Percentiles rank a stretch among this genome's conserved stretches.
Evolutionary conservation across 345 rosid species (phyloP).

Genomic region (Linum tenue): DNA sequence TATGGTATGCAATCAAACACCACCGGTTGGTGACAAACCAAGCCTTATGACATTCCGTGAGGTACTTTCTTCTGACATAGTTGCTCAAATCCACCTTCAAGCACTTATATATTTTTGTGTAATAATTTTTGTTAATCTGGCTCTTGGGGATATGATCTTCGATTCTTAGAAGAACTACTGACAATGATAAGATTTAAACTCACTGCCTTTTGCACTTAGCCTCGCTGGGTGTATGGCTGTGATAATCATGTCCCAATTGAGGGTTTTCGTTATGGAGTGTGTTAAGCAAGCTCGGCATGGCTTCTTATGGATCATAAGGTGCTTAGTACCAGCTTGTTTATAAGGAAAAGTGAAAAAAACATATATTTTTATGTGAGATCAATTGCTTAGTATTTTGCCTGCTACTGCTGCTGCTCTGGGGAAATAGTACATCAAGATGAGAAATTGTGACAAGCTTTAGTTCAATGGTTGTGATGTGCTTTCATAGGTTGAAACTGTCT

Average conservation of each 20-base stretch:
- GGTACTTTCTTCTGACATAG: slow-evolving; percentile 27
- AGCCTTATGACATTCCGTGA: slow-evolving; percentile 94
- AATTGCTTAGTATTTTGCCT: not conserved
- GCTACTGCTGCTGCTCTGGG: not conserved
- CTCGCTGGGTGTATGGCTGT: not conserved
- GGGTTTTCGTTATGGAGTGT: too few species aligned
- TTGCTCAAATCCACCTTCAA: not conserved
- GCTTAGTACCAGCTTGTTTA: too few species aligned
- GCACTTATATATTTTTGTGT: not conserved
- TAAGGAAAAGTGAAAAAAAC: not conserved
- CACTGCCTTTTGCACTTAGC: not conserved
- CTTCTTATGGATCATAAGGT: too few species aligned
- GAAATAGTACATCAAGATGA: not conserved
- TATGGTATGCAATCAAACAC: slow-evolving; percentile 95
- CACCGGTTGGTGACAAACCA: slow-evolving; percentile 85
- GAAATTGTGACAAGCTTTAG: not conserved
- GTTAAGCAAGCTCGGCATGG: too few species aligned
- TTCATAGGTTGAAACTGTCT: slow-evolving; percentile 80
- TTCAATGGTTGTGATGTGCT: not conserved
- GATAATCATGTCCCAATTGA: not conserved
- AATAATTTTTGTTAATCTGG: too few species aligned
- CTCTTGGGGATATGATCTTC: too few species aligned
- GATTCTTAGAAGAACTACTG: too few species aligned
- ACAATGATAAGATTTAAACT: too few species aligned
- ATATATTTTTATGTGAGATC: not conserved